Base-by-base conservation (phyloP, 306 rosid species). In the Malus sieversii region DNA sequence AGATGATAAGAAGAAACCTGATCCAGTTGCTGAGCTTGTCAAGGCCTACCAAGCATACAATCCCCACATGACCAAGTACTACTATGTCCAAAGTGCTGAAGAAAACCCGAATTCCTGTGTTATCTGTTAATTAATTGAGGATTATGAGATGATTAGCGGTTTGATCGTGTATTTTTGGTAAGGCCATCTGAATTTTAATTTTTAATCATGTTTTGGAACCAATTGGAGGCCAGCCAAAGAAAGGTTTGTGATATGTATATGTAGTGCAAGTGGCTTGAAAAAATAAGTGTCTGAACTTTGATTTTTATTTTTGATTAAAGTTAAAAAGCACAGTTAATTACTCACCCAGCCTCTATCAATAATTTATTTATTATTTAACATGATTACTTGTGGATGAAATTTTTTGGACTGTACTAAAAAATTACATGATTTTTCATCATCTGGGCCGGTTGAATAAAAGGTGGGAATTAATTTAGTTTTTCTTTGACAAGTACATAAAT, bases 21-120 rank as follows among this genome's bases (percentile, higher is more conserved):
- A 82, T 19, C 72, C 69, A 45, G 72, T 84, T 73, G 89, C 86
- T 16, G 92, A 87, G 5, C 84, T 89, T 65, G 69, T 87, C 19
- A 81, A 79, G 25, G 82, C 75, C 52, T 81, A 73, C 58, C 80
- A 61, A 76, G 74, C 44, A 4, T 74, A 71, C 53, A 86, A 82
- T 82, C 94, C 91, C 12, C 67, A 79, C 58, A 83, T 86, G 89
- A 42, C 84, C 12, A 32, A 73, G 38, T 67, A 79, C 73, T 86
- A 86, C 52, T 23, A 73, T 75, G 89, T 80, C 55, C 94, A 80
- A 14, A 73, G 82, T 80, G 82, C 79, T 13, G 96, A 88, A 75
- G 97, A 94, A 55, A 81, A 90, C 79, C 93, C 95, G 68, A 88
- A 90, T 83, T 62, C 85, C 64, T 94, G 98, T 78, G 89, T 78